Conservation (phyloP, 1,284 basidiomycete species). For the Sparassis latifolia region DNA sequence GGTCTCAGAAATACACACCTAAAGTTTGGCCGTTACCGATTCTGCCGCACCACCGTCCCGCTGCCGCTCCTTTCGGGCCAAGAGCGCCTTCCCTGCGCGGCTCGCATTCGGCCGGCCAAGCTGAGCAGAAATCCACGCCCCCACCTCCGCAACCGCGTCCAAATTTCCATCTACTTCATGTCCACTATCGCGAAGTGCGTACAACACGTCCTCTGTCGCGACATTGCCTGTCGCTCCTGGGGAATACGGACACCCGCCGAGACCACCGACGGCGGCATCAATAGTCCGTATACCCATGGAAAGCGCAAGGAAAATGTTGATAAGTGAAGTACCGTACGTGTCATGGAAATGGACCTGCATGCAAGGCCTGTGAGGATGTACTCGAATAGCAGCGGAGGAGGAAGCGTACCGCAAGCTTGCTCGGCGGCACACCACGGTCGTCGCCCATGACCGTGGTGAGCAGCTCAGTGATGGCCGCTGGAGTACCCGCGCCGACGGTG, state of each 20-base stretch:
- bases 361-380: background rate
- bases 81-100: conserved; percentile 74
- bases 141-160: conserved; percentile 63
- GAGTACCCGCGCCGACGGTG: conserved; percentile 86
- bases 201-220: conserved; percentile 86
- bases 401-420: conserved; percentile 61
- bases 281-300: conserved; percentile 61
- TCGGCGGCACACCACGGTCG: conserved; percentile 39
- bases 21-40: conserved; percentile 11
- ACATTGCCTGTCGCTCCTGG: conserved; percentile 95
- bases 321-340: conserved; percentile 80
- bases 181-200: conserved; percentile 68
- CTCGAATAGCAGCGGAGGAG: background rate
- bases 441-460: conserved; percentile 64
- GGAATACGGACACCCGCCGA: conserved; percentile 94
- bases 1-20: background rate
- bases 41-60: conserved; percentile 12
- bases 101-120: conserved; percentile 70
- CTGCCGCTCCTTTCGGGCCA: conserved; percentile 40
- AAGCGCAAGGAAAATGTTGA: conserved; percentile 66
- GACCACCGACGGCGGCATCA: conserved; percentile 76
- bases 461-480: conserved; percentile 59
- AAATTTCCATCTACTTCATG: conserved; percentile 64
- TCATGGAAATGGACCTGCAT: conserved; percentile 58
- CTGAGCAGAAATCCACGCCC: conserved; percentile 73